phyloP scores from a whole-genome alignment of 2,329 filamentous ascomycete species.

The Setomelanomma holmii region DNA sequence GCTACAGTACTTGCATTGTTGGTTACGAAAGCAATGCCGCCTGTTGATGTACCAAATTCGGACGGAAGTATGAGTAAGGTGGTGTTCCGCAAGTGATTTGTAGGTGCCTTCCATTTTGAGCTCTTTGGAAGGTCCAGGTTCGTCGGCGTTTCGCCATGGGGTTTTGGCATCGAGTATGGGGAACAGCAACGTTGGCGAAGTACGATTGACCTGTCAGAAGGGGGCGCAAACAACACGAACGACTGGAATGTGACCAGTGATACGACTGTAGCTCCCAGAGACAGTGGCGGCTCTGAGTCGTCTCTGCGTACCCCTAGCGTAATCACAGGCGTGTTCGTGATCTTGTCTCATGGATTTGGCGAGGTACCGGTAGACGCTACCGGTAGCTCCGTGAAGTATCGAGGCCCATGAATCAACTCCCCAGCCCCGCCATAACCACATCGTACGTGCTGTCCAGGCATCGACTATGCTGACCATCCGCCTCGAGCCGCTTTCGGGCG shows the following conservation, averaged over 20 bases:
- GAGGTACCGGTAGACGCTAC: conserved; percentile 1
- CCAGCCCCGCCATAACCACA: conserved; percentile 2
- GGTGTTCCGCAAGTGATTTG: background rate
- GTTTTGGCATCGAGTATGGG: background rate
- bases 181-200: conserved; percentile 3
- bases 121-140: background rate
- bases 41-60: conserved; percentile 1
- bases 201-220: background rate
- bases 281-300: conserved; percentile 1
- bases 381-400: conserved; percentile 1
- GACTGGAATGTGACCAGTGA: conserved; percentile 2
- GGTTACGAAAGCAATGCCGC: conserved; percentile 1
- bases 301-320: background rate
- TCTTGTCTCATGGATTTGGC: background rate
- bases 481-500: conserved; percentile 1
- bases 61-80: background rate
- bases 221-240: conserved; percentile 4
- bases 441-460: conserved; percentile 3
- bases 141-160: background rate
- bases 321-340: conserved; percentile 2
- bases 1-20: background rate
- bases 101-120: background rate
- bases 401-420: conserved; percentile 2
- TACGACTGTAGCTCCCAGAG: background rate
- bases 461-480: background rate